Evolutionary conservation across 2,329 filamentous ascomycete species (phyloP).

Genomic region (Tolypocladium nubicola): DNA sequence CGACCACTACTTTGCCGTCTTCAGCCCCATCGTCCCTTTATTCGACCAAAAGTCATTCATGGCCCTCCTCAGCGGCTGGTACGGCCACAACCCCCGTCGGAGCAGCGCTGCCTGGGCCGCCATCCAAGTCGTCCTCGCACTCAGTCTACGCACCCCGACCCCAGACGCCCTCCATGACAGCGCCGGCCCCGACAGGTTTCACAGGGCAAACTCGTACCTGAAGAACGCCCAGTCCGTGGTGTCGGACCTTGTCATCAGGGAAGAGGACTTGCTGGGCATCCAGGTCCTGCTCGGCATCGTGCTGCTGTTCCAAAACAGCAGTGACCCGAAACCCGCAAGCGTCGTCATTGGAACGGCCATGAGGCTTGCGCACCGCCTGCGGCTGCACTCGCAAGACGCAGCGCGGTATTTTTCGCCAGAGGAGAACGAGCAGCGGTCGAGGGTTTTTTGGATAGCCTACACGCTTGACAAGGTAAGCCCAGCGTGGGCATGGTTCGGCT

Average conservation of each 20-base stretch:
- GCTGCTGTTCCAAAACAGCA: conserved; percentile 24
- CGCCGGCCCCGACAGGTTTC: conserved; percentile 7
- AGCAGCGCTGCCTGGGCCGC: conserved; percentile 23
- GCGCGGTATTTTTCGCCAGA: conserved; percentile 13
- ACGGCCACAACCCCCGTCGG: conserved; percentile 11
- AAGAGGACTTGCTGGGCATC: conserved; percentile 25
- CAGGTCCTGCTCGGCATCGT: conserved; percentile 28
- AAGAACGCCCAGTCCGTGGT: conserved; percentile 26
- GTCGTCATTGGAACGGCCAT: conserved; percentile 28
- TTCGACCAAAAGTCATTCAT: conserved; percentile 26
- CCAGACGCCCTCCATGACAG: not conserved
- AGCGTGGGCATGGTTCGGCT: not conserved
- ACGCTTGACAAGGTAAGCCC: conserved; percentile 24
- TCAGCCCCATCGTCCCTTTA: conserved; percentile 25
- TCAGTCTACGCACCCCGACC: conserved; percentile 19
- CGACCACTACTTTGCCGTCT: conserved; percentile 24
- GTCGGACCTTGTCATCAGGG: conserved; percentile 24
- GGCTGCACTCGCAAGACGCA: conserved; percentile 20
- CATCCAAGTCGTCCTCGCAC: conserved; percentile 27
- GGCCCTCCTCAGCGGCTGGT: conserved; percentile 23
- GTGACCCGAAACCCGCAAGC: conserved; percentile 24
- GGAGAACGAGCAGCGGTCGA: conserved; percentile 21
- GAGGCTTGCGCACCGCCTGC: conserved; percentile 24
- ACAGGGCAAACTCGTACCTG: conserved; percentile 19
- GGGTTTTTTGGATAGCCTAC: conserved; percentile 32